phyloP scores from a whole-genome alignment of 768 basidiomycete species.

The Chalciporus piperatus region DNA sequence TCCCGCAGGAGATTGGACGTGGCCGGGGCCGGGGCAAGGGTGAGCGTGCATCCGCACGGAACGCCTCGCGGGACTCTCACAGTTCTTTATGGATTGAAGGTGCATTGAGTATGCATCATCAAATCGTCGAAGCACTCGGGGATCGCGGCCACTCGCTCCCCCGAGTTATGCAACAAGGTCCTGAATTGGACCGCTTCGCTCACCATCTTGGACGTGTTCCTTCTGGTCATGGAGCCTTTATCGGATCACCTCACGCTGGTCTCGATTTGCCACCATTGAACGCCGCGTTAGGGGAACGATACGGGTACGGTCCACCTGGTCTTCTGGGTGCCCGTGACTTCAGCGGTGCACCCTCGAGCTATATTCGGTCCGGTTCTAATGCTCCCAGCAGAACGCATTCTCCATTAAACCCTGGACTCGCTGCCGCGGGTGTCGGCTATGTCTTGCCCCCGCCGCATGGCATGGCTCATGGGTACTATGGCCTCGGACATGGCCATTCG shows the following conservation, averaged over 20 bases:
- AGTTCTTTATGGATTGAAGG: slow-evolving; percentile 34
- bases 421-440: slow-evolving; percentile 38
- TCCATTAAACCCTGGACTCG: slow-evolving; percentile 52
- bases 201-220: slow-evolving; percentile 35
- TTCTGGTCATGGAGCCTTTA: slow-evolving; percentile 35
- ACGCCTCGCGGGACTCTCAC: slow-evolving; percentile 36
- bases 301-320: slow-evolving; percentile 36
- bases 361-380: slow-evolving; percentile 61
- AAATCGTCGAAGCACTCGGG: slow-evolving; percentile 34
- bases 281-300: slow-evolving; percentile 38
- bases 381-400: slow-evolving; percentile 75
- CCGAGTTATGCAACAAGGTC: slow-evolving; percentile 28
- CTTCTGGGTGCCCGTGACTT: slow-evolving; percentile 33
- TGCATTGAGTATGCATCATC: slow-evolving; percentile 33
- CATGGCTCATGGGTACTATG: slow-evolving; percentile 35
- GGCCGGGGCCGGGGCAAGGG: slow-evolving; percentile 34
- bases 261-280: slow-evolving; percentile 65
- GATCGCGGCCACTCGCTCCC: slow-evolving; percentile 34
- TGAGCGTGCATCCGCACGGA: slow-evolving; percentile 36
- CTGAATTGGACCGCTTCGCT: slow-evolving; percentile 32
- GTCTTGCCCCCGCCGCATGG: slow-evolving; percentile 39
- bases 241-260: slow-evolving; percentile 40
- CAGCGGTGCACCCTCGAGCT: slow-evolving; percentile 47
- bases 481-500: slow-evolving; percentile 37
- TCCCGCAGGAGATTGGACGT: slow-evolving; percentile 30